Evolutionary conservation across 2,329 filamentous ascomycete species (phyloP), one percentile per base, ranked within the genome.

Genomic region (Apiospora hydei): DNA sequence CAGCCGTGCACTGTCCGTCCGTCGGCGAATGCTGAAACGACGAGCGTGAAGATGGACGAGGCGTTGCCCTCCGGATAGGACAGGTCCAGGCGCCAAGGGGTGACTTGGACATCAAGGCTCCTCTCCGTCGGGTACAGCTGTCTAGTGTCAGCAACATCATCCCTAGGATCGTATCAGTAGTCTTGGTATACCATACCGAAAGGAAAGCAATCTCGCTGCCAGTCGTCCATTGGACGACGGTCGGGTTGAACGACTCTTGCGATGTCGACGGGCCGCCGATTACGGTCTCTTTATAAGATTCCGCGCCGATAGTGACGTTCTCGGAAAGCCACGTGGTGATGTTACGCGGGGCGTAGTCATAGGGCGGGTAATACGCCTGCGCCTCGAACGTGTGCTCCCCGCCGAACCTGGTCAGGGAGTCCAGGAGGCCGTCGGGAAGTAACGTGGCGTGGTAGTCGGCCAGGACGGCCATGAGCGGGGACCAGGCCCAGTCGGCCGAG

Each of bases 241-340:
- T 87, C 0, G 90, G 90, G 72, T 88, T 90, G 78, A 90, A 92
- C 0, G 86, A 84, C 8, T 78, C 82, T 6, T 84, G 84, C 61
- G 86, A 88, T 69, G 83, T 83, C 1, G 85, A 83, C 6, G 87
- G 86, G 0, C 90, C 90, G 13, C 89, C 90, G 7, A 90, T 78
- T 1, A 85, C 84, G 57, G 83, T 86, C 78, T 91, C 85, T 16
- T 87, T 83, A 74, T 89, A 90, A 0, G 88, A 87, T 76, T 90
- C 86, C 0, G 87, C 88, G 49, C 90, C 90, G 73, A 92, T 90
- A 11, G 86, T 90, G 14, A 92, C 80, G 34, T 87, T 85, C 3
- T 84, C 79, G 0, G 87, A 87, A 0, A 92, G 75, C 88, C 88
- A 92, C 14, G 88, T 84, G 0, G 87, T 87, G 73, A 91, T 88